phyloP scores from a whole-genome alignment of 139 green algal genomes.

The Helicosporidium sp. region DNA sequence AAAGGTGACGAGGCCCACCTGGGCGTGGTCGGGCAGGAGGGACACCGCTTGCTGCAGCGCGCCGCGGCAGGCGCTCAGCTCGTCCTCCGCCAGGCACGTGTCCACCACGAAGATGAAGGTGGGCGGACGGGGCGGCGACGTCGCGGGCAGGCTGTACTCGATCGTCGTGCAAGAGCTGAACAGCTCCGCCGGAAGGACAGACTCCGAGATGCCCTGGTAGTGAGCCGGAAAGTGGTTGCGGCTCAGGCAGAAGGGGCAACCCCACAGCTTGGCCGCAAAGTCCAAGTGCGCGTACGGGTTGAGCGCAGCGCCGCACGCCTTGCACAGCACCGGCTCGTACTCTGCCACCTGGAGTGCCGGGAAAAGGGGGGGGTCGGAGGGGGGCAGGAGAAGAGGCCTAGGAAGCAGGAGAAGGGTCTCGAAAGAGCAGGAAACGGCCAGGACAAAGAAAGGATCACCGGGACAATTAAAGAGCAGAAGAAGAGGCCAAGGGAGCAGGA shows the following conservation, averaged over 20 bases:
- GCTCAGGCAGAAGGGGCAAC: slow-evolving; percentile 84
- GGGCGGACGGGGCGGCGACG: slow-evolving; percentile 36
- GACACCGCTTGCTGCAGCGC: slow-evolving; percentile 56
- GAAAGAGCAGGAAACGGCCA: no score
- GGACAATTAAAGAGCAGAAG: no score
- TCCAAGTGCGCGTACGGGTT: slow-evolving; percentile 85
- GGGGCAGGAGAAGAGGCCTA: no score
- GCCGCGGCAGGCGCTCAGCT: slow-evolving; percentile 55
- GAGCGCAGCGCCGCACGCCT: slow-evolving; percentile 68
- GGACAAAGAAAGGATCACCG: no score
- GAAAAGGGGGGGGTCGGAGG: no score
- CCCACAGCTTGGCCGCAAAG: slow-evolving; percentile 80
- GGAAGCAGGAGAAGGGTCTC: no score
- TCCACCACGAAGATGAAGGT: slow-evolving; percentile 90
- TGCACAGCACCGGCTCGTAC: slow-evolving; percentile 90
- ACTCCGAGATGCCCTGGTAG: slow-evolving; percentile 47
- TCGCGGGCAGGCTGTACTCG: slow-evolving; percentile 72
- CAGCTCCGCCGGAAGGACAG: slow-evolving; percentile 74
- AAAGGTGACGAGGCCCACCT: slow-evolving; percentile 82
- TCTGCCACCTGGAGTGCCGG: slow-evolving; percentile 51
- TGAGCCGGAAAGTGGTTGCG: slow-evolving; percentile 93
- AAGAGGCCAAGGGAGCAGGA: not conserved
- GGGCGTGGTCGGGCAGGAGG: slow-evolving; percentile 44
- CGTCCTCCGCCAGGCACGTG: slow-evolving; percentile 76
- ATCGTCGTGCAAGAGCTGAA: slow-evolving; percentile 81